Conservation (phyloP, 2,329 filamentous ascomycete genomes). For the Pleoardoris graminearum region DNA sequence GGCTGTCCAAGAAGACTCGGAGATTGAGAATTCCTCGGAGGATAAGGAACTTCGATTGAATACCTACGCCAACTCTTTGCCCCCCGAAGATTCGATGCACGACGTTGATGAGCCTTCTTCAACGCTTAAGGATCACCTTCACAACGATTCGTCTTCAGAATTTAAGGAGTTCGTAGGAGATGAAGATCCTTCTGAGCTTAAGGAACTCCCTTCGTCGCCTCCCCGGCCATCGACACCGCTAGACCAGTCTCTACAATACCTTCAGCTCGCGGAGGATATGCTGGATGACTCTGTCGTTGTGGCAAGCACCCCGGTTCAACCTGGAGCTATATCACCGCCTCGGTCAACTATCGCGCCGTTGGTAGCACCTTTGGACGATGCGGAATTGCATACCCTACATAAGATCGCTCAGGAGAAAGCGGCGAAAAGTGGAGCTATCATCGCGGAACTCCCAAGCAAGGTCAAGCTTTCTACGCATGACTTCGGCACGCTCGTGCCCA, state of each 20-base stretch:
- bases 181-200: neutral
- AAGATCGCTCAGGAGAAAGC: conserved; percentile 19
- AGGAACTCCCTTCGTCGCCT: no score
- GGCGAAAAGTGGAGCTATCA: conserved; percentile 11
- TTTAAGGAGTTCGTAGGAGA: neutral
- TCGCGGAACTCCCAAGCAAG: conserved; percentile 45
- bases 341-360: conserved; percentile 20
- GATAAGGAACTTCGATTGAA: no score
- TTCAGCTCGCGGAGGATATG: neutral
- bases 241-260: neutral
- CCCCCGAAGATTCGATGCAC: neutral
- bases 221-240: no score
- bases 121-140: neutral
- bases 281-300: neutral
- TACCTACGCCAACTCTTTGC: no score
- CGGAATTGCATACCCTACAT: conserved; percentile 21
- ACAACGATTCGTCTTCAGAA: neutral
- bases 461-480: conserved; percentile 52
- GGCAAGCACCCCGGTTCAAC: neutral
- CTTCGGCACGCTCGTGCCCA: conserved; percentile 60
- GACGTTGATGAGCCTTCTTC: no score
- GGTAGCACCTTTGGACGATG: conserved; percentile 20
- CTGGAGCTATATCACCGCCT: conserved; percentile 7
- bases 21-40: no score
- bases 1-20: no score